Percentiles rank a stretch among this genome's conserved stretches.
phyloP scores from a whole-genome alignment of 495 filamentous ascomycete species.

The Penicillium argentinense region DNA sequence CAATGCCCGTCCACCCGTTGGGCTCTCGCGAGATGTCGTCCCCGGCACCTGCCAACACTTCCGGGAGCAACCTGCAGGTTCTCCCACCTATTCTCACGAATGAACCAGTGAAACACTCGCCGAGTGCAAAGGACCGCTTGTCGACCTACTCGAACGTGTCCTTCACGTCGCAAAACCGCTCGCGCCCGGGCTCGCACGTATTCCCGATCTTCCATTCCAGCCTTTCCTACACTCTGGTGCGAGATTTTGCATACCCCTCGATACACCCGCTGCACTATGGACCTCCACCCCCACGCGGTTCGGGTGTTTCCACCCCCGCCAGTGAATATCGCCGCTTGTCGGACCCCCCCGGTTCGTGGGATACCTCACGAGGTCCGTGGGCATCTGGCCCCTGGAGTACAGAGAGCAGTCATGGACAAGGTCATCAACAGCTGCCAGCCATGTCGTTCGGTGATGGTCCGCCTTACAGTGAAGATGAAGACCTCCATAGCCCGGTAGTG shows the following conservation, averaged over 20 bases:
- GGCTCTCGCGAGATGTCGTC: slow-evolving; percentile 53
- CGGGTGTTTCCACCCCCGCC: slow-evolving; percentile 78
- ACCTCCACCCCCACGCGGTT: slow-evolving; percentile 72
- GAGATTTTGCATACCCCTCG: slow-evolving; percentile 91
- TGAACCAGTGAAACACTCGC: slow-evolving; percentile 49
- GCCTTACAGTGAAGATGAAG: slow-evolving; percentile 96
- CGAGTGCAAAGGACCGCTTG: slow-evolving; percentile 71
- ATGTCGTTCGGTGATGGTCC: slow-evolving; percentile 90
- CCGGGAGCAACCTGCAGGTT: slow-evolving; percentile 40
- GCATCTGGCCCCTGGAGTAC: slow-evolving; percentile 49
- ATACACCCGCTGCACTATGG: slow-evolving; percentile 91
- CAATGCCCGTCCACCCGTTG: slow-evolving; percentile 4
- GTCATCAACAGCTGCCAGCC: slow-evolving; percentile 66
- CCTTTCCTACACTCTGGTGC: slow-evolving; percentile 83
- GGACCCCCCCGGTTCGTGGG: slow-evolving; percentile 69
- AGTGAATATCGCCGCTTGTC: slow-evolving; percentile 80
- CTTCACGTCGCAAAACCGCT: slow-evolving; percentile 54
- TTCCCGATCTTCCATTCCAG: slow-evolving; percentile 85
- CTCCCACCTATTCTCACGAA: slow-evolving; percentile 44
- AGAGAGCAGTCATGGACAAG: slow-evolving; percentile 38
- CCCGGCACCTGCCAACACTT: slow-evolving; percentile 48
- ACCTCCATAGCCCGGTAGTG: slow-evolving; percentile 86
- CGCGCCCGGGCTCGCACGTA: slow-evolving; percentile 73
- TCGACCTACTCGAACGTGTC: slow-evolving; percentile 66
- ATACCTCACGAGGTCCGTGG: slow-evolving; percentile 51